Base-by-base conservation (phyloP, 2,329 filamentous ascomycete species). In the Fusarium falciforme region DNA sequence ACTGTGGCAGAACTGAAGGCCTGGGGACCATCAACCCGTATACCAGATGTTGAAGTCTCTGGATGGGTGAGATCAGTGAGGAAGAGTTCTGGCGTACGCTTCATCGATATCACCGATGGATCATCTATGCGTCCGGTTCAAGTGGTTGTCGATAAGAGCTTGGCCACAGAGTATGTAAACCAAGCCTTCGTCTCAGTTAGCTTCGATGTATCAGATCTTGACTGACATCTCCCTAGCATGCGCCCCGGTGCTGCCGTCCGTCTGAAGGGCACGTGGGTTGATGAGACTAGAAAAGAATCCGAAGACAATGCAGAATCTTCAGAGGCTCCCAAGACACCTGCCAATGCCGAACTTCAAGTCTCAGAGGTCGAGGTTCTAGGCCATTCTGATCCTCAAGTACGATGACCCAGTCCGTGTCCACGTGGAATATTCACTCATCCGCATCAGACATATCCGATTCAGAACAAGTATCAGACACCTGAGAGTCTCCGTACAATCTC, bases 401-500 rank as follows among this genome's bases (percentile, higher is more conserved):
- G 90, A 79, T 71, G 11, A 35, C 35, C 42, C 40, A 44, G n/a
- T 25, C 25, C 55, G 33, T 49, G 57, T 31, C 27, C 44, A 44
- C 36, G 17, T 35, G 20, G 33, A 59, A 69, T 25, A 7, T 40
- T 20, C 54, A 20, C 40, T 75, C 31, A 67, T 58, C 33, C 17
- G n/a, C 25, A 60, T 69, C 79, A 98, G 93, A 93, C 92, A 72
- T 97, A 94, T 80, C 96, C 96, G 4, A 90, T 99, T 27, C 96
- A 99, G 84, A 98, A 98, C 84, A 98, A 98, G 84, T 98, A 96
- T 77, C 95, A 98, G 77, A 94, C 92, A 6, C 87, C 93, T 60
- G 96, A 98, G 80, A 98, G 93, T 82, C 89, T 99, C 71, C 93
- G 96, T 67, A 93, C 93, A 14, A 89, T 98, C 61, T 94, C 96